Base-by-base conservation (phyloP, 176 grass and related monocot genomes). In the Eleusine coracana region DNA sequence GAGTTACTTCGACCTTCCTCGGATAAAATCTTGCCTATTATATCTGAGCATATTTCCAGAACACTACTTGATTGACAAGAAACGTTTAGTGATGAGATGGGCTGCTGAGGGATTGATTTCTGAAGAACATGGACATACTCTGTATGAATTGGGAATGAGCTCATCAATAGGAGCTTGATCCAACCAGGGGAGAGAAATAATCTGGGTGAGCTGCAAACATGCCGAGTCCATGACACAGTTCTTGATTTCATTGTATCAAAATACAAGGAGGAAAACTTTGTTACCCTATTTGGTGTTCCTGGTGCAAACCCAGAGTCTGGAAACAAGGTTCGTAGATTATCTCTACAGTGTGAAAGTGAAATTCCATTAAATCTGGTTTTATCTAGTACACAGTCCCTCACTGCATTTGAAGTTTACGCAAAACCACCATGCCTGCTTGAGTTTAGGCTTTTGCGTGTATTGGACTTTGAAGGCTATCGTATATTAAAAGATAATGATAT, bases 161-260 rank as follows among this genome's bases (percentile, higher is more conserved):
- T 80, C 23, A 66, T 86, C 17, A 74, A 67, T 36, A 66, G 84
- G 42, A 80, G 45, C 28, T 50, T 86, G 20, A 64, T 87, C 36
- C 41, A 55, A 11, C 20, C 68, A 10, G 3, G 5, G 10, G 3
- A 20, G 27, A 80, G n/a, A 17, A 10, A 13, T 40, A 2, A 7
- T 0, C n/a, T 10, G 29, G 38, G 71, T 5, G 12, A 74, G 23
- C 49, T 80, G 36, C 0, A 42, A 5, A 3, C 0, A 0, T 87
- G 84, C 41, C 41, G 28, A 29, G 13, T 78, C 6, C 83, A 85
- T 38, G 58, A 21, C 25, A 78, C 56, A 60, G 41, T 85, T 8
- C 73, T 77, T 54, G 84, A 81, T 61, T 80, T 87, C 41, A 73
- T 87, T 12, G 1, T 81, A 6, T 81, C 68, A 0, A 86, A 66